A percentile compares a stretch with the other conserved stretches of the same genome.
Evolutionary conservation across 805 yeast species (phyloP).

Genomic region (Myxozyma sirexii): DNA sequence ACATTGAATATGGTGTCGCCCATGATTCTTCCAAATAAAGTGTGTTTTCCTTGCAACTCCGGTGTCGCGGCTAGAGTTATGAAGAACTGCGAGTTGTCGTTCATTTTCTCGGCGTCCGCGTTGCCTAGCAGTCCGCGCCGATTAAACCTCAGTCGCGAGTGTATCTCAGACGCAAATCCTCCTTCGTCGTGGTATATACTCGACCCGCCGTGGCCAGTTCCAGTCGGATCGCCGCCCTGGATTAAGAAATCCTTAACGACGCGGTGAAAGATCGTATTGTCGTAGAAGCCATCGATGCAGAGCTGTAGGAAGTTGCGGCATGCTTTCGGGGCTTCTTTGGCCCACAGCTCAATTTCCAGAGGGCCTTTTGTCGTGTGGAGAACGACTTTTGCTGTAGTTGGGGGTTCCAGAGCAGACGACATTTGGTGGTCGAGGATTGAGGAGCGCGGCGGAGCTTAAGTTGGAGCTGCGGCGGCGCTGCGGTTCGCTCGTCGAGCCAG

Average conservation of each 20-base stretch:
- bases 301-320: conserved; percentile 53
- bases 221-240: conserved; percentile 46
- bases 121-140: conserved; percentile 60
- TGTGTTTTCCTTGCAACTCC: conserved; percentile 48
- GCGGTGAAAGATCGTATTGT: conserved; percentile 49
- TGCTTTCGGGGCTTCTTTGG: conserved; percentile 62
- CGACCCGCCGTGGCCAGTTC: conserved; percentile 41
- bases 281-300: conserved; percentile 50
- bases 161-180: conserved; percentile 50
- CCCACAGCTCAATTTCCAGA: conserved; percentile 66
- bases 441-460: not conserved
- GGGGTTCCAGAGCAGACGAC: conserved; percentile 50
- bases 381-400: conserved; percentile 60
- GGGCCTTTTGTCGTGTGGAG: conserved; percentile 61
- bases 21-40: conserved; percentile 60
- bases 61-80: conserved; percentile 54
- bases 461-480: no score
- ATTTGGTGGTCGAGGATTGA: conserved; percentile 1
- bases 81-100: conserved; percentile 49
- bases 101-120: conserved; percentile 43
- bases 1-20: conserved; percentile 60
- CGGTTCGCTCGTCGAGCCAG: no score
- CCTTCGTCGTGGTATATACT: conserved; percentile 36
- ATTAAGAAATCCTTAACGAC: conserved; percentile 45
- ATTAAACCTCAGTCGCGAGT: conserved; percentile 54